Evolutionary conservation across 495 filamentous ascomycete species (phyloP), one percentile per base, ranked within the genome.

Genomic region (Daldinia grandis): DNA sequence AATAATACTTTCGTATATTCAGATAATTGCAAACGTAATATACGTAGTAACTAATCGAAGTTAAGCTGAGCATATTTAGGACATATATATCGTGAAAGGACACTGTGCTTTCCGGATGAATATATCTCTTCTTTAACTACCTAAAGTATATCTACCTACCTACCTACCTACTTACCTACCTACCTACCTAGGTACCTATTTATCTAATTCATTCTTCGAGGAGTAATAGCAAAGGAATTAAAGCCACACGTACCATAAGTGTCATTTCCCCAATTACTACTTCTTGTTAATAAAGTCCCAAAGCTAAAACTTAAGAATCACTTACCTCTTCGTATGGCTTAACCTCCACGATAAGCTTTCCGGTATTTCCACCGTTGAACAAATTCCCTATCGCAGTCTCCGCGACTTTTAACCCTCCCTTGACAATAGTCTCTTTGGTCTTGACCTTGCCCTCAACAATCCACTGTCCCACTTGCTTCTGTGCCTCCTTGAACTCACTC

Each of bases 361-460:
- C 87, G 1, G 75, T 86, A 65, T 91, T 90, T 4, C 76, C 78
- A 21, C 88, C 88, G 12, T 83, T 76, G 70, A 87, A 88, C 35
- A 90, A 69, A 59, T 82, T 76, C 60, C 78, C 62, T 72, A 89
- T 81, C 2, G 81, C 84, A 15, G 77, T 69, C 2, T 88, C 86
- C 4, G 88, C 79, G 21, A 77, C 80, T 64, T 80, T 78, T 27
- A 90, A 76, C 7, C 83, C 84, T 5, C 84, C 82, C 72, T 86
- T 84, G 58, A 89, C 74, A 44, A 89, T 81, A 0, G 85, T 87
- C 78, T 87, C 85, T 71, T 85, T 83, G 21, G 81, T 66, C 69
- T 86, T 79, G 21, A 91, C 71, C 79, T 87, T 88, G 17, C 85
- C 85, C 69, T 89, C 83, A 1, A 64, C 69, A 59, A 87, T 74